A percentile compares a stretch with the other conserved stretches of the same genome.
phyloP scores from a whole-genome alignment of 2,329 filamentous ascomycete genomes.

The Phoma sp. region DNA sequence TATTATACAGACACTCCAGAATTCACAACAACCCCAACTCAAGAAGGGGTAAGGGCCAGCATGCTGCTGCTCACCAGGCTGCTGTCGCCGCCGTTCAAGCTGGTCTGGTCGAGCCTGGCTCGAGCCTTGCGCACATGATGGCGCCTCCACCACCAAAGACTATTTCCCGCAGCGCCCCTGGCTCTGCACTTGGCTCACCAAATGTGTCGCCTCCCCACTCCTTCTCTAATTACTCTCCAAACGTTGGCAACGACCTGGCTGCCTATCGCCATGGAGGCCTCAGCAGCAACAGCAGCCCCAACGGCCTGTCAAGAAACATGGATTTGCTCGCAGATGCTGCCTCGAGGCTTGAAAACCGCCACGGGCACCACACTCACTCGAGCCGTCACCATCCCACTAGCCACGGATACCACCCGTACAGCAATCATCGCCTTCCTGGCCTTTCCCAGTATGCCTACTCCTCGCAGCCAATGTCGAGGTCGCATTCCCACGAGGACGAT shows the following conservation, averaged over 20 bases:
- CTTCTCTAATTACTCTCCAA: conserved; percentile 68
- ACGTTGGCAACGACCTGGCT: conserved; percentile 63
- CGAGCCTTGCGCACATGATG: conserved; percentile 69
- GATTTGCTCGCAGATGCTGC: conserved; percentile 73
- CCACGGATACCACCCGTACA: conserved; percentile 55
- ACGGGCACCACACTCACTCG: conserved; percentile 50
- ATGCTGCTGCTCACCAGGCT: conserved; percentile 64
- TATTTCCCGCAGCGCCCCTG: conserved; percentile 85
- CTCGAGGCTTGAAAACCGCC: conserved; percentile 69
- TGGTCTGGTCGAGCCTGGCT: conserved; percentile 58
- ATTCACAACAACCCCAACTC: conserved; percentile 99
- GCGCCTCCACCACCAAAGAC: conserved; percentile 74
- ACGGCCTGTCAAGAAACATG: conserved; percentile 62
- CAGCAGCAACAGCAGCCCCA: conserved; percentile 53
- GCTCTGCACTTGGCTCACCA: conserved; percentile 85
- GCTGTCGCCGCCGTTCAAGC: conserved; percentile 59
- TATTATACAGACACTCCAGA: conserved; percentile 74
- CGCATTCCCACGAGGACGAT: conserved; percentile 83
- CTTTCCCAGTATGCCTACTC: conserved; percentile 61
- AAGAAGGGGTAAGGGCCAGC: conserved; percentile 84
- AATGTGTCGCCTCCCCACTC: conserved; percentile 95
- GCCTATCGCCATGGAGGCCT: conserved; percentile 55
- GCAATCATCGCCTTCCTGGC: conserved; percentile 64
- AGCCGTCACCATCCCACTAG: conserved; percentile 49
- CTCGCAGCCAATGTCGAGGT: conserved; percentile 86